Evolutionary conservation across 257 asterid genomes (phyloP).

Genomic region (Scutellaria barbata): DNA sequence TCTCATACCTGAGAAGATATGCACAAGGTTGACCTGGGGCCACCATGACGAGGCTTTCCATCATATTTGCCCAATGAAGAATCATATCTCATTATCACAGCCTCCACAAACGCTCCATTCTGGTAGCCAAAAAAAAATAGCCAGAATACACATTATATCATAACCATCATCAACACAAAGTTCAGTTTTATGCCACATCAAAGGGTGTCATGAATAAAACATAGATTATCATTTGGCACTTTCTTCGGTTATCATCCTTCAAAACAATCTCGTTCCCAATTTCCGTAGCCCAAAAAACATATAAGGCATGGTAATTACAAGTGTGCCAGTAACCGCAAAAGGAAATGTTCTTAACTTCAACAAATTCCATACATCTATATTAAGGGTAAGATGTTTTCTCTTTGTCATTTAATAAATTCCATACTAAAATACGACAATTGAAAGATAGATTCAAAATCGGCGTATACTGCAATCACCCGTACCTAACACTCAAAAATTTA

Average conservation of each 20-base stretch:
- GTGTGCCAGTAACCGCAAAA: no score
- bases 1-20: conserved; percentile 84
- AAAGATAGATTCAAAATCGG: no score
- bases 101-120: conserved; percentile 95
- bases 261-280: not conserved
- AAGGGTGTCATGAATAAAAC: not conserved
- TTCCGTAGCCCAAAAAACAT: not conserved
- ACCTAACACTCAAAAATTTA: not conserved
- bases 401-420: no score
- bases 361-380: no score
- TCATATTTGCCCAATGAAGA: conserved; percentile 73
- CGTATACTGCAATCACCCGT: no score
- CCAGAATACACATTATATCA: not conserved
- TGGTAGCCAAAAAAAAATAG: conserved; percentile 34
- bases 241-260: not conserved
- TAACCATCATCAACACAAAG: not conserved
- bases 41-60: conserved; percentile 97
- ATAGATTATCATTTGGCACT: not conserved
- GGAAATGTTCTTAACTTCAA: no score
- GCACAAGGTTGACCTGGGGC: conserved; percentile 91
- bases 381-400: no score
- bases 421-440: no score
- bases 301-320: no score
- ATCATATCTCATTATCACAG: conserved; percentile 96
- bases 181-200: not conserved